These are phyloP conservation scores for Choanephora cucurbitarum DNA, from an alignment of 371 early-diverging fungal genomes.

Conservation along the genomic window DNA sequence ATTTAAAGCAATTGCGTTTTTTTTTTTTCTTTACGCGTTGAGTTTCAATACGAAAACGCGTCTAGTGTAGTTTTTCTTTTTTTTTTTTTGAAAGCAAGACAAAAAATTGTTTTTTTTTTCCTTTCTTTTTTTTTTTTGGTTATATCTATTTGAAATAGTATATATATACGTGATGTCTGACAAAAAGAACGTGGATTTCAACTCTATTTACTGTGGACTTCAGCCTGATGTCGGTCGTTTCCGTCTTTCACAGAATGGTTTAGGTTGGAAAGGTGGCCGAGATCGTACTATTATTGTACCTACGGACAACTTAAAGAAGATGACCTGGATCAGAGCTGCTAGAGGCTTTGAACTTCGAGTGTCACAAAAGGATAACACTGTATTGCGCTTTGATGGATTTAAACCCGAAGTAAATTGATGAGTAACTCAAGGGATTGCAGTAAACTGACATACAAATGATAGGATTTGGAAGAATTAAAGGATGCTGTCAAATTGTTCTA, in stretches of 20 bases:
- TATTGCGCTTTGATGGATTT: conserved; percentile 91
- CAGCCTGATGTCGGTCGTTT: conserved; percentile 60
- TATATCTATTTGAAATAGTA: too few relatives aligned
- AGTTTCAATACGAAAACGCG: too few relatives aligned
- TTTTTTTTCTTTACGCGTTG: too few relatives aligned
- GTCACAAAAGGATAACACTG: conserved; percentile 64
- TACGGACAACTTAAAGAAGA: conserved; percentile 67
- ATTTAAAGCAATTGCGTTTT: too few relatives aligned
- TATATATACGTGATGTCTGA: conserved; percentile 46
- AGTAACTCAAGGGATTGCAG: too few relatives aligned
- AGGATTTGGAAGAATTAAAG: conserved; percentile 82
- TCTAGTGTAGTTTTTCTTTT: too few relatives aligned
- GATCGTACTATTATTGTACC: conserved; percentile 66
- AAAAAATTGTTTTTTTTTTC: too few relatives aligned
- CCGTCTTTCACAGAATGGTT: conserved; percentile 75
- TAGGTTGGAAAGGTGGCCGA: conserved; percentile 80
- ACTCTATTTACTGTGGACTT: conserved; percentile 48
- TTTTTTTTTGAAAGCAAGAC: too few relatives aligned
- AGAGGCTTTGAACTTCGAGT: conserved; percentile 85
- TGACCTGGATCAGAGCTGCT: conserved; percentile 81
- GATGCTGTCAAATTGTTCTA: conserved; percentile 70
- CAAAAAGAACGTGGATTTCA: conserved; percentile 43
- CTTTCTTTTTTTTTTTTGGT: too few relatives aligned
- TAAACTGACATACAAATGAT: too few relatives aligned
- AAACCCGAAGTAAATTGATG: conserved; percentile 73